phyloP scores from a whole-genome alignment of 441 rosid species.

The Macaranga tanarius region DNA sequence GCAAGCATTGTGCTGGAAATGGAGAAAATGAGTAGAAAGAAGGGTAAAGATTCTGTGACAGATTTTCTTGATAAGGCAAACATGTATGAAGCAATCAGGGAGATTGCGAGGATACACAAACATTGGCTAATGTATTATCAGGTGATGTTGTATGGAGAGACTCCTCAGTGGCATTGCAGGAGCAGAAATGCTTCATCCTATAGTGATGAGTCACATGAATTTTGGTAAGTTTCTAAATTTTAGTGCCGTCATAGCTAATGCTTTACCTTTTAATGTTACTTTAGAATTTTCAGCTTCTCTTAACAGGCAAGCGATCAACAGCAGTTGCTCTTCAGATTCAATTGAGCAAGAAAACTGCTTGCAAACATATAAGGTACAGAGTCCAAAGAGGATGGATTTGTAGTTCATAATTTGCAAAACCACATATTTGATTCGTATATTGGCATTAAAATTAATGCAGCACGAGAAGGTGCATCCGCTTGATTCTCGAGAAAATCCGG shows the following conservation, averaged over 20 bases:
- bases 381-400: background rate
- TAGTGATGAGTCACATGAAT: conserved; percentile 25
- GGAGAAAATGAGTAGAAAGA: conserved; percentile 15
- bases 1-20: conserved; percentile 11
- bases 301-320: conserved; percentile 36
- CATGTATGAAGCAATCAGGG: conserved; percentile 41
- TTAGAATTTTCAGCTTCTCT: conserved; percentile 4
- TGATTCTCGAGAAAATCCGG: conserved; percentile 35
- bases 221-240: conserved; percentile 29
- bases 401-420: background rate
- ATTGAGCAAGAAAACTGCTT: conserved; percentile 31
- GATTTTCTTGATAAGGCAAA: conserved; percentile 15
- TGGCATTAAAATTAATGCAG: conserved; percentile 35
- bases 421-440: background rate
- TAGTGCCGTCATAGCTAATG: background rate
- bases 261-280: background rate
- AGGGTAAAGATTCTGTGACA: conserved; percentile 13
- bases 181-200: conserved; percentile 20
- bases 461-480: conserved; percentile 48
- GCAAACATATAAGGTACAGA: conserved; percentile 43
- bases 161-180: conserved; percentile 34
- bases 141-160: conserved; percentile 57
- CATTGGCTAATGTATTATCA: conserved; percentile 74
- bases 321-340: conserved; percentile 32
- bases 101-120: conserved; percentile 55